These are phyloP conservation scores for Suillus alpinus DNA, from an alignment of 768 basidiomycete species.

Conservation along the genomic window DNA sequence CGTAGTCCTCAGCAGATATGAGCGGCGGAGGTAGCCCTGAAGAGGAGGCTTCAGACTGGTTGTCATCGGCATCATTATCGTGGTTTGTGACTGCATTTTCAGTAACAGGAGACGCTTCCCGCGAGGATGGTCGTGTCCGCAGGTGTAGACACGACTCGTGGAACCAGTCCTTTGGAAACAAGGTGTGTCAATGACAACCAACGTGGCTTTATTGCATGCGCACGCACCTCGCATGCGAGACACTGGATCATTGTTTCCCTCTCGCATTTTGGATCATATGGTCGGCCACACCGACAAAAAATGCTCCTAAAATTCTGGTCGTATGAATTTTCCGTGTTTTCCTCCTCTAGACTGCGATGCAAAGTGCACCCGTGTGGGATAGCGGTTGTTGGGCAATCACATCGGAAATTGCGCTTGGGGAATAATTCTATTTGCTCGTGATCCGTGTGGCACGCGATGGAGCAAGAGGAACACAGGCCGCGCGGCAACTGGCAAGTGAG, in stretches of 20 bases:
- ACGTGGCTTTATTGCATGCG: not conserved
- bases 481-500: conserved; percentile 64
- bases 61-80: conserved; percentile 43
- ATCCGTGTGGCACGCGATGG: conserved; percentile 81
- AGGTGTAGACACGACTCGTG: conserved; percentile 88
- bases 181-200: not conserved
- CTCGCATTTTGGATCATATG: conserved; percentile 73
- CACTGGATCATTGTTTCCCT: conserved; percentile 89
- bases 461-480: conserved; percentile 81
- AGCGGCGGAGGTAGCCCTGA: conserved; percentile 66
- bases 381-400: conserved; percentile 76
- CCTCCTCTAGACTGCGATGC: conserved; percentile 49
- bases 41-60: conserved; percentile 59
- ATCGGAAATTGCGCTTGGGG: conserved; percentile 79
- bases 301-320: conserved; percentile 67
- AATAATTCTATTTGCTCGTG: conserved; percentile 88
- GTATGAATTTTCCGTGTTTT: conserved; percentile 62
- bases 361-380: conserved; percentile 63
- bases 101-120: conserved; percentile 35
- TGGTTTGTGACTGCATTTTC: conserved; percentile 1
- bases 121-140: conserved; percentile 57
- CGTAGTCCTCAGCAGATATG: conserved; percentile 67
- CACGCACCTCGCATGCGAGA: conserved; percentile 70
- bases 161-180: conserved; percentile 71
- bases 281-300: conserved; percentile 74